phyloP scores from a whole-genome alignment of 768 basidiomycete genomes.

The Suillus cothurnatus region DNA sequence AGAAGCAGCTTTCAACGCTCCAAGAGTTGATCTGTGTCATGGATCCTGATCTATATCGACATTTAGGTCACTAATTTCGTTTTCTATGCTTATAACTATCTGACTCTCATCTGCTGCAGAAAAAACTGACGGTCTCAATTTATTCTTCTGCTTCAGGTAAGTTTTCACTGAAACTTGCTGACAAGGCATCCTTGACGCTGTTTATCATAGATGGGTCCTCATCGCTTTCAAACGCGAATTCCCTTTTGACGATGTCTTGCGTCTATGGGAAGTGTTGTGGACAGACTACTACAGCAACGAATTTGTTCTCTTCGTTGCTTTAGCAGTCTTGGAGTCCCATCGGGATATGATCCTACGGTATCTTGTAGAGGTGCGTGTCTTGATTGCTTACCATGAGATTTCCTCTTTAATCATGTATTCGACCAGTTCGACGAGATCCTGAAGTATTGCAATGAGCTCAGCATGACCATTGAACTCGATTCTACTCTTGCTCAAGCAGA shows the following conservation, averaged over 20 bases:
- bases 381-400: no score
- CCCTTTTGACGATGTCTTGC: constrained; percentile 85
- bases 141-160: constrained; percentile 98
- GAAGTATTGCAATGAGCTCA: constrained; percentile 93
- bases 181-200: constrained; percentile 2
- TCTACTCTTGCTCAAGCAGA: constrained; percentile 95
- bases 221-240: constrained; percentile 98
- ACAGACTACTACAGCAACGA: constrained; percentile 86
- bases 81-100: not conserved
- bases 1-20: constrained; percentile 84
- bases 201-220: constrained; percentile 72
- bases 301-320: constrained; percentile 92
- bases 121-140: constrained; percentile 84
- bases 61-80: constrained; percentile 57
- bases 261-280: constrained; percentile 94
- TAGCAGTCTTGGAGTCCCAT: constrained; percentile 94
- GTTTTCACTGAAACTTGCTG: constrained; percentile 18
- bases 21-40: constrained; percentile 91
- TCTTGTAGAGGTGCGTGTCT: constrained; percentile 76
- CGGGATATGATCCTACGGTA: constrained; percentile 95
- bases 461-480: constrained; percentile 97
- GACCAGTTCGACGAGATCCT: constrained; percentile 78
- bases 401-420: constrained; percentile 5
- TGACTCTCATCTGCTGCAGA: constrained; percentile 47
- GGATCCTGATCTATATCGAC: constrained; percentile 94